Base-by-base conservation (phyloP, 192 early-diverging fungal genomes). In the Martensiomyces pterosporus region DNA sequence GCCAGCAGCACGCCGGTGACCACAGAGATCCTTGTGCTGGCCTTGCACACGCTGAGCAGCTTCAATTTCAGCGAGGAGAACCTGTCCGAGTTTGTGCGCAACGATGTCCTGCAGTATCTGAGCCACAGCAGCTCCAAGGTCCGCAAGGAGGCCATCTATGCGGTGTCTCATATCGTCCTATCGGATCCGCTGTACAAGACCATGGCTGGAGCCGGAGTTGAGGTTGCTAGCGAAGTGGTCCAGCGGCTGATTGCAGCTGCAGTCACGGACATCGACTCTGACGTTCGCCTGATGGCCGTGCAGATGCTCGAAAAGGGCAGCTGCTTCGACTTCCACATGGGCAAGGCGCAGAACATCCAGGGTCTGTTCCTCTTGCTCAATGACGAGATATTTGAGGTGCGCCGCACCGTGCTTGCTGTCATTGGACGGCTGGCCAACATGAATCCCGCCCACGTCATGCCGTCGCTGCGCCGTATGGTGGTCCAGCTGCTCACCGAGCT, bases 371-470 rank as follows among this genome's bases (percentile, higher is more conserved):
- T 98, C 39, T 86, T 93, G 0, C 49, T 93, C 44, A 94, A 94
- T 44, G 94, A 98, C 55, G 93, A 94, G 58, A 77, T 86, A 1
- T 94, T 96, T 74, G 80, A 82, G 4, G 88, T 94, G 37, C 80
- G 90, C 9, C 84, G 93, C 47, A 78, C 83, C 5, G 85, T 89
- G 1, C 85, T 98, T 25, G 52, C 78, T 0, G 86, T 94, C 34
- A 89, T 98, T 45, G 94, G 94, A 6, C 79, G 93, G 15, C 68
- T 98, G 14, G 82, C 87, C 2, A 64, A 82, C 8, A 82, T 84
- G 47, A 98, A 96, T 59, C 94, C 94, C 8, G 93, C 91, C 1
- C 92, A 92, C 52, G 86, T 94, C 10, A 82, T 95, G 79, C 91
- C 95, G 4, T 88, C 85, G 0, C 71, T 98, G 18, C 79, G 91